Evolutionary conservation across 495 filamentous ascomycete species (phyloP), one percentile per base, ranked within the genome.

Genomic region (Massariosphaeria phaeospora): DNA sequence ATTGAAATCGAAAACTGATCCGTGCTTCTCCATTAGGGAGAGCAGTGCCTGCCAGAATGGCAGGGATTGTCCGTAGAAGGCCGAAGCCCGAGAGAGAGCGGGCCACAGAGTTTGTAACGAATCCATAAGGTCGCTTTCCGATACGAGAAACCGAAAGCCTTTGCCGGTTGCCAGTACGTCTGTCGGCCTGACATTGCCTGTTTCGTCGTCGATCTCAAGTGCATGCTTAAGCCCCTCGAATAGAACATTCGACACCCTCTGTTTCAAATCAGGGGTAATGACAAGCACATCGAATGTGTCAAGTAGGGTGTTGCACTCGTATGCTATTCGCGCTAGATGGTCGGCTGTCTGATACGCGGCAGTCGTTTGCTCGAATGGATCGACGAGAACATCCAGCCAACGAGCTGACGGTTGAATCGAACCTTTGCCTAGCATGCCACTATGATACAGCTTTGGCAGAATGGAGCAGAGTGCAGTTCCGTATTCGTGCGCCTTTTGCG

Each of bases 31-130:
- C 12, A 57, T 11, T 21, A 50, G 30, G 3, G 21, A 29, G 15
- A 49, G 47, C n/a, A 67, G 20, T 18, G 57, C 62, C 45, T 62
- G 43, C 57, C 54, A 59, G 31, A 59, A 67, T 27, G 33, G 30
- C 0, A 55, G 23, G 7, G 21, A 42, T 39, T 41, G 40, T 10
- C 30, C 55, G 20, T 56, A 62, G 9, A 29, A 8, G 5, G 38
- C 9, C n/a, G 59, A 48, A 1, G 41, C 42, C 11, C 12, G 7
- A 36, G 59, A 66, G 8, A 66, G 20, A 1, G 46, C 39, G 9
- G 44, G 54, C 63, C 63, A 66, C 11, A 58, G 21, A 21, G 17
- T 18, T 3, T 23, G 13, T 12, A 48, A 8, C 3, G n/a, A 12
- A 4, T 20, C 27, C 7, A 24, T 18, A 27, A 29, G 20, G n/a